Evolutionary conservation across 257 asterid species (phyloP).

Genomic region (Echites panduratus): DNA sequence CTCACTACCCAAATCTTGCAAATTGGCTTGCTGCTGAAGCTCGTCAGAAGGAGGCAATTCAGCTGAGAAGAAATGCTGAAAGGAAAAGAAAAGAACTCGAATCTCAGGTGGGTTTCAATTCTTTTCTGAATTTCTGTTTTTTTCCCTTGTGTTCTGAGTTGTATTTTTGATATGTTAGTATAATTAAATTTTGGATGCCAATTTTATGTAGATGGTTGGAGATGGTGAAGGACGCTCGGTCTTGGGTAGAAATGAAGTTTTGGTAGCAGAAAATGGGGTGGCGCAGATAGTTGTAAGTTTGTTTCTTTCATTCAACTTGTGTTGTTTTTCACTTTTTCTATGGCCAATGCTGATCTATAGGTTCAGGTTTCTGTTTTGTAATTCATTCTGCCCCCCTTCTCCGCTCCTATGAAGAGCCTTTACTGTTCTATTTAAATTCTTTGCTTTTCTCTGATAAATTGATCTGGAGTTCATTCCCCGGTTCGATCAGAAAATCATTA

Average conservation of each 20-base stretch:
- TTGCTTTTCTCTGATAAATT: no score
- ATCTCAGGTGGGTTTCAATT: not conserved
- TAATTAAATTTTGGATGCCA: not conserved
- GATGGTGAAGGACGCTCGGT: no score
- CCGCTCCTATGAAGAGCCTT: not conserved
- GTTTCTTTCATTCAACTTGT: no score
- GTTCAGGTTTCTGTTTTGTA: no score
- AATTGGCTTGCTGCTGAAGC: constrained; percentile 13
- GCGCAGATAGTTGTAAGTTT: not conserved
- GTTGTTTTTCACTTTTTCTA: no score
- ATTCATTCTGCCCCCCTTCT: no score
- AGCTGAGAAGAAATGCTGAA: not conserved
- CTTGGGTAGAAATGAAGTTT: not conserved
- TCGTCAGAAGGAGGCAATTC: not conserved
- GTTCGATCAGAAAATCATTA: no score
- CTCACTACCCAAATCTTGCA: not conserved
- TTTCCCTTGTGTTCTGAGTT: not conserved
- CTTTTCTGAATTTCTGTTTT: not conserved
- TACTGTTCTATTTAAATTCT: no score
- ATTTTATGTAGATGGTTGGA: not conserved
- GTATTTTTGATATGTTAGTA: not conserved
- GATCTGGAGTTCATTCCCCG: no score
- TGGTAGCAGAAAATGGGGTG: not conserved
- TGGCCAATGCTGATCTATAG: no score
- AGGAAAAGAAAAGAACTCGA: not conserved